These are phyloP conservation scores for Desmodesmus armatus DNA, from an alignment of 139 green algal genomes.

Conservation along the genomic window DNA sequence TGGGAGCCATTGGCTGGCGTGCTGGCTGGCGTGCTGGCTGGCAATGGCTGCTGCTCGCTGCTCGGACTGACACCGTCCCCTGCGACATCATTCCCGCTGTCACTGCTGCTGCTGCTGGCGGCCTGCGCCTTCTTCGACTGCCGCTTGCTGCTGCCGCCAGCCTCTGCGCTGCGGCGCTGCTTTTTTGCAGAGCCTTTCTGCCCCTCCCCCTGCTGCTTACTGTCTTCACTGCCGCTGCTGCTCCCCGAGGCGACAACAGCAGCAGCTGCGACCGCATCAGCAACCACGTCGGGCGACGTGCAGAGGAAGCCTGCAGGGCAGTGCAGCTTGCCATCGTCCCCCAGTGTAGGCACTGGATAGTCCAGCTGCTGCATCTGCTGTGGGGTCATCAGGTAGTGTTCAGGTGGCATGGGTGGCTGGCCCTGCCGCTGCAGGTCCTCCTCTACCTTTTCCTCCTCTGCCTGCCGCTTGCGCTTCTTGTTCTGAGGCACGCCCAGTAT, in stretches of 20 bases:
- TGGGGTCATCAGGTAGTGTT: slow-evolving; percentile 62
- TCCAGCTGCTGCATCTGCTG: slow-evolving; percentile 61
- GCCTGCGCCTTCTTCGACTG: background rate
- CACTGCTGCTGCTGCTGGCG: slow-evolving; percentile 12
- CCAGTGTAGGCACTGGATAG: slow-evolving; percentile 66
- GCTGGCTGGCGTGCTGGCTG: too few relatives aligned
- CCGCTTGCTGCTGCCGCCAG: background rate
- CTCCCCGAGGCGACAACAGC: background rate
- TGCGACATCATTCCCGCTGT: background rate
- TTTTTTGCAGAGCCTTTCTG: background rate
- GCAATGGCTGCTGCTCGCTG: background rate
- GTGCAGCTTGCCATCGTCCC: slow-evolving; percentile 29
- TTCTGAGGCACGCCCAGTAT: slow-evolving; percentile 65
- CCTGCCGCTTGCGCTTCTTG: slow-evolving; percentile 62
- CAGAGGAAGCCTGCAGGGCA: slow-evolving; percentile 52
- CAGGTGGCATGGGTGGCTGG: slow-evolving; percentile 61
- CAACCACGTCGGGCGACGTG: too few relatives aligned
- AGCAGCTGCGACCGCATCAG: background rate
- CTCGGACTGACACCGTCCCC: background rate
- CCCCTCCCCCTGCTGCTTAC: slow-evolving; percentile 13
- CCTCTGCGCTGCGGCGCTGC: slow-evolving; percentile 2
- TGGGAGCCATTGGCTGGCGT: background rate
- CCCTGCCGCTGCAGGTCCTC: background rate
- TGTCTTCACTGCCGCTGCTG: slow-evolving; percentile 19
- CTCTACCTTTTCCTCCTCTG: background rate